These are phyloP conservation scores for Boechera divaricarpa DNA, from an alignment of 345 rosid genomes.

Conservation along the genomic window DNA sequence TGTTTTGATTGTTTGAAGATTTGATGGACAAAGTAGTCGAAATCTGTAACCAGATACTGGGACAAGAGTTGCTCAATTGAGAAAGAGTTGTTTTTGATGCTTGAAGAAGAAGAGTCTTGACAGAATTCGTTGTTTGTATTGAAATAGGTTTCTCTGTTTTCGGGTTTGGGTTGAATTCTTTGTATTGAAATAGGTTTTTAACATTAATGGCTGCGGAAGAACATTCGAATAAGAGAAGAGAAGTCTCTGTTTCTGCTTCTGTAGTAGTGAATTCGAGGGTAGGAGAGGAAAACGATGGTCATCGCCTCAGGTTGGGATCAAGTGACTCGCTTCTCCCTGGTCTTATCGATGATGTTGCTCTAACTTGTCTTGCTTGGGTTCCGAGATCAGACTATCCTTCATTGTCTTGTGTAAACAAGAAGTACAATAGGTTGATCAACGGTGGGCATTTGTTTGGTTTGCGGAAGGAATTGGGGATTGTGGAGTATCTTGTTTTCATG, in stretches of 20 bases:
- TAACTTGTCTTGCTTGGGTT: slow-evolving; percentile 69
- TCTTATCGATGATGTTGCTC: slow-evolving; percentile 75
- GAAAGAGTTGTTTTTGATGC: slow-evolving; percentile 28
- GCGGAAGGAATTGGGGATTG: slow-evolving; percentile 60
- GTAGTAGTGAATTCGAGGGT: slow-evolving; percentile 42
- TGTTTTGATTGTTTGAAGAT: slow-evolving; percentile 38
- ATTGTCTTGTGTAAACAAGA: slow-evolving; percentile 61
- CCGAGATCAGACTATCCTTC: slow-evolving; percentile 67
- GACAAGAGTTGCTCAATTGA: slow-evolving; percentile 38
- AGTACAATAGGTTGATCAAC: slow-evolving; percentile 54
- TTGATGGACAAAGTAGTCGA: slow-evolving; percentile 35
- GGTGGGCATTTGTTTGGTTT: slow-evolving; percentile 61
- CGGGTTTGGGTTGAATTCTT: slow-evolving; percentile 36
- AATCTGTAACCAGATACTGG: slow-evolving; percentile 48
- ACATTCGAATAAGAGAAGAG: slow-evolving; percentile 47
- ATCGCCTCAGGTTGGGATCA: slow-evolving; percentile 55
- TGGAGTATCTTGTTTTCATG: slow-evolving; percentile 73
- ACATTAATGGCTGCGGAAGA: slow-evolving; percentile 47
- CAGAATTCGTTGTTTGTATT: slow-evolving; percentile 34
- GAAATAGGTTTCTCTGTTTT: slow-evolving; percentile 33
- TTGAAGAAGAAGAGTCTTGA: slow-evolving; percentile 27
- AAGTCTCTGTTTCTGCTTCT: slow-evolving; percentile 36
- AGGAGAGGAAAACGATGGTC: slow-evolving; percentile 58
- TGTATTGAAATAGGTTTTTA: slow-evolving; percentile 27
- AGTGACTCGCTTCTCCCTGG: slow-evolving; percentile 81